Conservation (phyloP, 1,284 basidiomycete species). For the Cutaneotrichosporon spelunceum region DNA sequence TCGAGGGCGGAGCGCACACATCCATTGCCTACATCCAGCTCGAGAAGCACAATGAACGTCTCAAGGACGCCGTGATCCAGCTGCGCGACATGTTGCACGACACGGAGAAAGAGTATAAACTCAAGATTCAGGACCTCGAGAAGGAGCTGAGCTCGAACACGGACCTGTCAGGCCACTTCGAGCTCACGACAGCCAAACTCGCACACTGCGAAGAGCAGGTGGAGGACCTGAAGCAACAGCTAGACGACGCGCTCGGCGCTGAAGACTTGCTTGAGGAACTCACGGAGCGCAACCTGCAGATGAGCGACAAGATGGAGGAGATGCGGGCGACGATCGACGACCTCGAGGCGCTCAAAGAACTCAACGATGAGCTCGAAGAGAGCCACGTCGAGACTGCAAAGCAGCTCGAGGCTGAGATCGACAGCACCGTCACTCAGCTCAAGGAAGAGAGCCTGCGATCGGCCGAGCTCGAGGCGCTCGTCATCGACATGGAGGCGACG, state of each 20-base stretch:
- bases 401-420: conserved; percentile 82
- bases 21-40: conserved; percentile 83
- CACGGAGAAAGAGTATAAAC: conserved; percentile 77
- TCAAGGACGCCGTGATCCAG: conserved; percentile 90
- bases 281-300: conserved; percentile 87
- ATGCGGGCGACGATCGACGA: conserved; percentile 94
- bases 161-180: conserved; percentile 60
- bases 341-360: conserved; percentile 89
- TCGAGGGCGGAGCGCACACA: conserved; percentile 56
- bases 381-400: conserved; percentile 93
- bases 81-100: conserved; percentile 84
- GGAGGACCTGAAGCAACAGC: conserved; percentile 88
- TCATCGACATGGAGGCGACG: conserved; percentile 79
- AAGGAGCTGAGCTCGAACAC: conserved; percentile 64
- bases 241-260: conserved; percentile 91
- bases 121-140: conserved; percentile 81
- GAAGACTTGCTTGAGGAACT: conserved; percentile 95
- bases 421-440: conserved; percentile 58
- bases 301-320: conserved; percentile 92
- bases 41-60: conserved; percentile 90
- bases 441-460: conserved; percentile 66
- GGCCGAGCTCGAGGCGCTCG: conserved; percentile 67
- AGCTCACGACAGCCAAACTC: conserved; percentile 72
- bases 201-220: conserved; percentile 82
- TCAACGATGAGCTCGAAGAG: conserved; percentile 96